phyloP scores from a whole-genome alignment of 805 yeast species.

The Yarrowia osloensis region DNA sequence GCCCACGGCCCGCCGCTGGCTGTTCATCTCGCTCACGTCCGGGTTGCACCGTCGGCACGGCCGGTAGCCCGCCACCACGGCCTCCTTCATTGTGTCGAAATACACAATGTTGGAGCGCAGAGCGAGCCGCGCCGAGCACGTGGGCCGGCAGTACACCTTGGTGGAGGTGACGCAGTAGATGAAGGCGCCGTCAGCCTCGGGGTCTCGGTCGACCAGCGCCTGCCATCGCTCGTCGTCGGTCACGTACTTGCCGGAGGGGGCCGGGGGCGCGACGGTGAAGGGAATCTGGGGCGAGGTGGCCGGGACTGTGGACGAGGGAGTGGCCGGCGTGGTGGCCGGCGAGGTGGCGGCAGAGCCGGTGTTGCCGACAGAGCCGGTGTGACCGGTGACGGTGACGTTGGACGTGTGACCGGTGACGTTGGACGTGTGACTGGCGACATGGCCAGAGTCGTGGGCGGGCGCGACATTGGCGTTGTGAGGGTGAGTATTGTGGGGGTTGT shows the following conservation, averaged over 20 bases:
- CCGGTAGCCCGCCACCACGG: conserved; percentile 49
- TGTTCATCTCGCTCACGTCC: conserved; percentile 33
- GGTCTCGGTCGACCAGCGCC: conserved; percentile 54
- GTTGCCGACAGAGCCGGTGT: neutral
- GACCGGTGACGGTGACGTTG: too few species aligned
- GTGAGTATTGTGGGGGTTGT: neutral
- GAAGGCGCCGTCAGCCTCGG: conserved; percentile 51
- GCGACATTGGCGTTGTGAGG: neutral
- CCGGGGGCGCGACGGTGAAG: conserved; percentile 21
- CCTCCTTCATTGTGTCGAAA: conserved; percentile 47
- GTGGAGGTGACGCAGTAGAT: conserved; percentile 40
- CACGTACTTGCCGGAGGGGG: conserved; percentile 38
- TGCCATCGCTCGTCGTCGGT: conserved; percentile 35
- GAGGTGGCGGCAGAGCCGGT: neutral
- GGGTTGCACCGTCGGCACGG: conserved; percentile 64
- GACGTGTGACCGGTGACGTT: neutral
- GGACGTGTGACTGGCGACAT: neutral
- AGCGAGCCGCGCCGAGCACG: conserved; percentile 53
- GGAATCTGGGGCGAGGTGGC: conserved; percentile 16
- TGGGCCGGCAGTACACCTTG: conserved; percentile 63
- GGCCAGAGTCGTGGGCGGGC: neutral
- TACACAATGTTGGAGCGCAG: conserved; percentile 49
- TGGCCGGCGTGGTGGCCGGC: neutral
- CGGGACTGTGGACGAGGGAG: neutral
- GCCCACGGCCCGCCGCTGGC: conserved; percentile 29